These are phyloP conservation scores for Macrotyloma uniflorum DNA, from an alignment of 306 rosid genomes.

Conservation along the genomic window DNA sequence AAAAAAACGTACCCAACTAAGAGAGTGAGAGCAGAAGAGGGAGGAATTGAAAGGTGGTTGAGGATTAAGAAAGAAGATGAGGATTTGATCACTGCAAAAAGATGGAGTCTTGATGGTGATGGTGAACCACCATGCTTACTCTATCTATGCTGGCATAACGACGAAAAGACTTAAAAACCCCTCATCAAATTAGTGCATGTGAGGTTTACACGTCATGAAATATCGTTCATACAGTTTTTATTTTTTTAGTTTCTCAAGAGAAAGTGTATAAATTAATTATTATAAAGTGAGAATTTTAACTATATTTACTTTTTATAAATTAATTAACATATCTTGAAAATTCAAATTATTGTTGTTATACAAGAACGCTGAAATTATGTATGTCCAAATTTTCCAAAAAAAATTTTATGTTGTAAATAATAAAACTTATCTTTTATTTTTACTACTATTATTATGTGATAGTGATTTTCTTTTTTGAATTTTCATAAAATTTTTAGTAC, in stretches of 20 bases:
- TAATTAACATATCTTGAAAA: too few species aligned
- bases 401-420: too few species aligned
- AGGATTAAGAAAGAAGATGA: slow-evolving; percentile 4
- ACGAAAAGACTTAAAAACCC: slow-evolving; percentile 20
- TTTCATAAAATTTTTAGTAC: too few species aligned
- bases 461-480: too few species aligned
- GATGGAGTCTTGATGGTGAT: not conserved
- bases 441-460: too few species aligned
- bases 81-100: slow-evolving; percentile 18
- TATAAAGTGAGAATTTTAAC: too few species aligned
- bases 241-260: not conserved
- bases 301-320: not conserved
- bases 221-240: not conserved
- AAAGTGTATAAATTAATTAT: not conserved
- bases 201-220: slow-evolving; percentile 24
- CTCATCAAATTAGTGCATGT: not conserved
- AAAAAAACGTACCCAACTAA: slow-evolving; percentile 18
- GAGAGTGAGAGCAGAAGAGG: slow-evolving; percentile 9
- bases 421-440: too few species aligned
- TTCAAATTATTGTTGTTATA: too few species aligned
- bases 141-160: not conserved
- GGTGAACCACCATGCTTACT: slow-evolving; percentile 7
- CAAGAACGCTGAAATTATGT: too few species aligned
- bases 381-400: too few species aligned
- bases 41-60: not conserved